phyloP scores from a whole-genome alignment of 2,329 filamentous ascomycete genomes.

The Hypoxylon rubiginosum region DNA sequence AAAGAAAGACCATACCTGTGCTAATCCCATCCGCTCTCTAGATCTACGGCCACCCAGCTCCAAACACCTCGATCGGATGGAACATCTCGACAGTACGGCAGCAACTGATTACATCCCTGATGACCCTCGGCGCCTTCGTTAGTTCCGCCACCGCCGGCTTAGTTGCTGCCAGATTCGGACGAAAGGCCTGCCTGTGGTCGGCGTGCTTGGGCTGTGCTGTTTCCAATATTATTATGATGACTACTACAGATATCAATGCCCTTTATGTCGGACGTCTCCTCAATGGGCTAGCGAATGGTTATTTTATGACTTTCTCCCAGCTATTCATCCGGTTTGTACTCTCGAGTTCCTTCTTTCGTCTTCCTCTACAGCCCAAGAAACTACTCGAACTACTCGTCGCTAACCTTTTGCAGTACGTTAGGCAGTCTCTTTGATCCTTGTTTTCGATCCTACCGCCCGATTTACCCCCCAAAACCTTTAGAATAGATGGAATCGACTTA shows the following conservation, averaged over 20 bases:
- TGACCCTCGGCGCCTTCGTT: slow-evolving; percentile 55
- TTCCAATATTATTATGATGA: slow-evolving; percentile 71
- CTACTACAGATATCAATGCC: slow-evolving; percentile 64
- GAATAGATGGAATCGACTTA: background rate
- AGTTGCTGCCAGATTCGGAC: slow-evolving; percentile 55
- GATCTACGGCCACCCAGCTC: slow-evolving; percentile 56
- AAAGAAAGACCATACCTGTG: slow-evolving; percentile 1
- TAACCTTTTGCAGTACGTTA: background rate
- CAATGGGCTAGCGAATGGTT: slow-evolving; percentile 68
- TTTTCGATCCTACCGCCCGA: too few relatives aligned
- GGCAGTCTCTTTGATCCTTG: background rate
- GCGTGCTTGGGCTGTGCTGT: slow-evolving; percentile 64
- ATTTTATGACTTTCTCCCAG: slow-evolving; percentile 69
- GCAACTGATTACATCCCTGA: slow-evolving; percentile 54
- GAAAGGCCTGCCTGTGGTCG: slow-evolving; percentile 59
- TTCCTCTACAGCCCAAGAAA: background rate
- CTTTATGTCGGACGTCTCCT: slow-evolving; percentile 68
- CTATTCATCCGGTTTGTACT: slow-evolving; percentile 56
- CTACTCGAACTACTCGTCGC: background rate
- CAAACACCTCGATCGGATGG: slow-evolving; percentile 57
- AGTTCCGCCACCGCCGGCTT: slow-evolving; percentile 52
- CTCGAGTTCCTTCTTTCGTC: background rate
- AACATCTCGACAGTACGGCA: slow-evolving; percentile 58
- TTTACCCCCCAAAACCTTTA: background rate
- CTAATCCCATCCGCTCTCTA: slow-evolving; percentile 33